Evolutionary conservation across 2,329 filamentous ascomycete species (phyloP).

Genomic region (Talaromyces sp.): DNA sequence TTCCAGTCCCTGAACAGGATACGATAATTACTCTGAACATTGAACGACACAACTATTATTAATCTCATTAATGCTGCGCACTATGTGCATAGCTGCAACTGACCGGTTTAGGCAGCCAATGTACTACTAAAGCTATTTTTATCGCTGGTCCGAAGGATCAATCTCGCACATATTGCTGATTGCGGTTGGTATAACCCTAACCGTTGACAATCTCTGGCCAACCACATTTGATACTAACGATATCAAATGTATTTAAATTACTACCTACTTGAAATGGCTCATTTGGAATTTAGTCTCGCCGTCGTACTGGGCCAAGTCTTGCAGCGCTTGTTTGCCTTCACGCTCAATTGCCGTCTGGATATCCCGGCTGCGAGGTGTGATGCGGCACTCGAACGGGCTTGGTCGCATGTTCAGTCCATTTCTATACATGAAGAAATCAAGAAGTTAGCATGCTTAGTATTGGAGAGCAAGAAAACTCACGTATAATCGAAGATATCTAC

Average conservation of each 20-base stretch:
- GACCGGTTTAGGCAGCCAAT: not conserved
- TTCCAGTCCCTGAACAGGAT: no score
- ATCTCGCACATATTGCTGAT: not conserved
- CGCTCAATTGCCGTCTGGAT: constrained; percentile 49
- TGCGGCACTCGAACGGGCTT: constrained; percentile 47
- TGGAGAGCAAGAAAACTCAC: constrained; percentile 29
- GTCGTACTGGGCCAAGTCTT: constrained; percentile 49
- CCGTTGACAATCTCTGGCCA: not conserved
- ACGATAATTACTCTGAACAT: no score
- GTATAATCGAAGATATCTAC: constrained; percentile 56
- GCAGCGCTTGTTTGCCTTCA: constrained; percentile 51
- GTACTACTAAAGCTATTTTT: not conserved
- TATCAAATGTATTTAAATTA: not conserved
- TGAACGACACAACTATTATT: no score
- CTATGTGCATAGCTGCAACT: not conserved
- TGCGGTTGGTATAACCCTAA: not conserved
- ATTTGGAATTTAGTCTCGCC: constrained; percentile 57
- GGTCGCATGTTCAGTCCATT: constrained; percentile 59
- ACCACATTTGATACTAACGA: not conserved
- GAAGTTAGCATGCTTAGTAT: constrained; percentile 18
- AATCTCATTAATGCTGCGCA: no score
- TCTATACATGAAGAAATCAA: constrained; percentile 16
- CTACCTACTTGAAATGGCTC: constrained; percentile 47
- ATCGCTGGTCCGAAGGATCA: not conserved
- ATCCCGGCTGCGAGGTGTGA: constrained; percentile 46